Evolutionary conservation across 1,139 yeast genomes (phyloP).

Genomic region (Casaregolazyma suthepensis): DNA sequence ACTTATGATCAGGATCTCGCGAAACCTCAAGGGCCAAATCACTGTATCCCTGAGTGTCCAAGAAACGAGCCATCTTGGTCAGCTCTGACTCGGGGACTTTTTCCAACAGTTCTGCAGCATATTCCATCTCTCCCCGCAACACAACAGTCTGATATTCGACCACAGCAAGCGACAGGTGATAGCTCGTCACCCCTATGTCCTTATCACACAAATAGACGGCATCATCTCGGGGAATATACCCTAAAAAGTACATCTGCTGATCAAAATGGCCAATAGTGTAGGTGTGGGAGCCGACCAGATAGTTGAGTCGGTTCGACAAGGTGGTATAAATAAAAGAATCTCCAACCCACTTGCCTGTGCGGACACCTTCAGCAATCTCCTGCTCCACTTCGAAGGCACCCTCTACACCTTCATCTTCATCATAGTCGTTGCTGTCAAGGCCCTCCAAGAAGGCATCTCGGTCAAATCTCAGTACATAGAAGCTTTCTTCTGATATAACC

Average conservation of each 20-base stretch:
- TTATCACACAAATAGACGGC: conserved; percentile 87
- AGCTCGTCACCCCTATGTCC: conserved; percentile 76
- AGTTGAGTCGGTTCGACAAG: conserved; percentile 78
- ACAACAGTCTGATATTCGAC: conserved; percentile 94
- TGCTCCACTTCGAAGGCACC: conserved; percentile 71
- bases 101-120: conserved; percentile 60
- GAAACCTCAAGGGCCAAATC: conserved; percentile 79
- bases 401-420: conserved; percentile 83
- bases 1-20: conserved; percentile 78
- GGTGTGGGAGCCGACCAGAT: conserved; percentile 89
- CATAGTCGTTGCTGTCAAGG: conserved; percentile 48
- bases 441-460: conserved; percentile 63
- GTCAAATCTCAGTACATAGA: conserved; percentile 75
- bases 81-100: conserved; percentile 63
- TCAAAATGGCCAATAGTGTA: conserved; percentile 93
- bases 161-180: conserved; percentile 76
- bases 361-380: conserved; percentile 73
- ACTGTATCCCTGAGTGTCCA: conserved; percentile 85
- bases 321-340: conserved; percentile 93
- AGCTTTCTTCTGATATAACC: conserved; percentile 65
- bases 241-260: conserved; percentile 77
- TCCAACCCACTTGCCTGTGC: conserved; percentile 94
- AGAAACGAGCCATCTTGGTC: conserved; percentile 79
- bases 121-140: conserved; percentile 84
- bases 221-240: conserved; percentile 85